Conservation (phyloP, 2,329 filamentous ascomycete species). For the Setomelanomma holmii region DNA sequence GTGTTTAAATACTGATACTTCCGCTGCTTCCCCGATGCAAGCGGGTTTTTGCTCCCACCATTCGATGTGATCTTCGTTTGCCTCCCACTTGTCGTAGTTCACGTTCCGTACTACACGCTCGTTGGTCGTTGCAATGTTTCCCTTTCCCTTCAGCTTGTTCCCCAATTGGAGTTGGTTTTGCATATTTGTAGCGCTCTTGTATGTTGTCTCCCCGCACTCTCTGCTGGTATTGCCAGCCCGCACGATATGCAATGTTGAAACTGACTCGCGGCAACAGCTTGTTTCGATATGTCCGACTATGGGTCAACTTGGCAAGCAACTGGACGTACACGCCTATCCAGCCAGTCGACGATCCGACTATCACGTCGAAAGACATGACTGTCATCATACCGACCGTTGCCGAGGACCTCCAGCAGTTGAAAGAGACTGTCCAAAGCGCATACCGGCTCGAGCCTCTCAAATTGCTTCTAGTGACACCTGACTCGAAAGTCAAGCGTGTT, state of each 20-base stretch:
- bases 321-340: slow-evolving; percentile 87
- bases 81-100: slow-evolving; percentile 42
- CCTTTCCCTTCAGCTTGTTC: slow-evolving; percentile 45
- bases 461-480: slow-evolving; percentile 86
- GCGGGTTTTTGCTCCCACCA: slow-evolving; percentile 48
- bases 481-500: slow-evolving; percentile 75
- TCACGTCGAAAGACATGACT: slow-evolving; percentile 84
- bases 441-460: slow-evolving; percentile 72
- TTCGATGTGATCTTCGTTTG: slow-evolving; percentile 50
- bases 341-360: slow-evolving; percentile 79
- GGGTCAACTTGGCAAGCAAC: slow-evolving; percentile 79
- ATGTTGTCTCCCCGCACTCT: slow-evolving; percentile 21
- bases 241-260: slow-evolving; percentile 10
- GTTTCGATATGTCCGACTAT: slow-evolving; percentile 84
- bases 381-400: slow-evolving; percentile 94
- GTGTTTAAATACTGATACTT: slow-evolving; percentile 51
- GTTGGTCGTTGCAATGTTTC: slow-evolving; percentile 49
- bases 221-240: slow-evolving; percentile 6
- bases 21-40: slow-evolving; percentile 47
- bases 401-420: slow-evolving; percentile 82
- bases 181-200: slow-evolving; percentile 47
- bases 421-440: slow-evolving; percentile 80
- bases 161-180: slow-evolving; percentile 51
- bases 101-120: slow-evolving; percentile 46
- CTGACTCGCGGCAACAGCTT: slow-evolving; percentile 63